Conservation (phyloP, 805 yeast species). For the Saccharomyces jurei region DNA sequence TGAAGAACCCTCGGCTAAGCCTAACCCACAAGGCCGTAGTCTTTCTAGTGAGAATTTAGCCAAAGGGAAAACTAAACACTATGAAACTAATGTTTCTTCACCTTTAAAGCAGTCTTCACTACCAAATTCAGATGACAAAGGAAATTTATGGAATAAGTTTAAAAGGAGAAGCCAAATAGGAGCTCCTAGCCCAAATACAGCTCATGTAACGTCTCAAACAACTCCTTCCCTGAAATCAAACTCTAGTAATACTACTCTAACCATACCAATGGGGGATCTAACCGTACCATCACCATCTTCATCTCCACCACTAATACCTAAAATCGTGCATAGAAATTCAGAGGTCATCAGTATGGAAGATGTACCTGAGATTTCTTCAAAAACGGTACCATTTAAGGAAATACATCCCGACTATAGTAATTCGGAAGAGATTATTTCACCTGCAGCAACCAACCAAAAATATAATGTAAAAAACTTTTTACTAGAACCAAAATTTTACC, state of each 20-base stretch:
- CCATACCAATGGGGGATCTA: not conserved
- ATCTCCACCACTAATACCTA: not conserved
- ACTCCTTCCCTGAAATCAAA: slow-evolving; percentile 1
- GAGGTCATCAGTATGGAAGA: not conserved
- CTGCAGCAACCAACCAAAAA: not conserved
- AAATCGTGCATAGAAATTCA: not conserved
- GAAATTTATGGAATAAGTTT: slow-evolving; percentile 24
- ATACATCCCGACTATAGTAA: not conserved
- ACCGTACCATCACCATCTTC: slow-evolving; percentile 5
- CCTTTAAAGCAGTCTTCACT: slow-evolving; percentile 8
- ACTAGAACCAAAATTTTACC: slow-evolving; percentile 35
- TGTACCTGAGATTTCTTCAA: not conserved
- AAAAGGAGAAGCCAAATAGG: slow-evolving; percentile 22
- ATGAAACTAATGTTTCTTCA: slow-evolving; percentile 9
- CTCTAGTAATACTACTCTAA: not conserved
- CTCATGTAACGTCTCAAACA: slow-evolving; percentile 3
- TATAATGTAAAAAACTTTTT: slow-evolving; percentile 10
- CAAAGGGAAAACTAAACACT: slow-evolving; percentile 5
- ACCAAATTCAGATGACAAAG: slow-evolving; percentile 18
- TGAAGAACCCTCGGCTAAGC: not conserved
- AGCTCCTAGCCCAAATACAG: not conserved
- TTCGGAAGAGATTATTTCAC: not conserved
- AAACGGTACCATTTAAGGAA: not conserved
- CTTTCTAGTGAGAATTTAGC: slow-evolving; percentile 13
- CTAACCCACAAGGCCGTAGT: slow-evolving; percentile 6